A percentile compares a stretch with the other conserved stretches of the same genome.
These are phyloP conservation scores for Aspergillus bombycis DNA, from an alignment of 2,329 filamentous ascomycete species.

Conservation along the genomic window DNA sequence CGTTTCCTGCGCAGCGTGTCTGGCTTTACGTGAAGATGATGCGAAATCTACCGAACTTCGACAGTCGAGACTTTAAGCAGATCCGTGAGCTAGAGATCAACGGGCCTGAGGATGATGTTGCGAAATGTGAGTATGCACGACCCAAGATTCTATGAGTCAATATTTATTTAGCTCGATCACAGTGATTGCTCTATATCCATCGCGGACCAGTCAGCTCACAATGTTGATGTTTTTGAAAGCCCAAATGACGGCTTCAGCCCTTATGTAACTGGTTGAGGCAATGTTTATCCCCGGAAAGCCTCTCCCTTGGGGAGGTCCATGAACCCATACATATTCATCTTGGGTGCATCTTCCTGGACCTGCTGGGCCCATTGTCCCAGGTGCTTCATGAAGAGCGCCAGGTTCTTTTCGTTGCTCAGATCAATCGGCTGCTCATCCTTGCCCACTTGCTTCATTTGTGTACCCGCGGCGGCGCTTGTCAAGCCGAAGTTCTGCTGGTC, in stretches of 20 bases:
- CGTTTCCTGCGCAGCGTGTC: neutral
- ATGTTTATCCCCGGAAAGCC: constrained; percentile 1
- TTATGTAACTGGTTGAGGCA: neutral
- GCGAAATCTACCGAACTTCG: neutral
- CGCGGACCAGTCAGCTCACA: neutral
- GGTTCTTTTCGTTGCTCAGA: constrained; percentile 51
- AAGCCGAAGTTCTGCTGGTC: constrained; percentile 58
- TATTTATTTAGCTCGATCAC: neutral
- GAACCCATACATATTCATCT: constrained; percentile 47
- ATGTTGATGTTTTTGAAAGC: neutral
- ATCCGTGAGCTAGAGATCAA: neutral
- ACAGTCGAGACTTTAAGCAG: neutral
- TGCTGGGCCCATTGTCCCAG: constrained; percentile 48
- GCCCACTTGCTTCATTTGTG: constrained; percentile 57
- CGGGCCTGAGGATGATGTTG: neutral
- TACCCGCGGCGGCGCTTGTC: constrained; percentile 51
- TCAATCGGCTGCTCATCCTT: constrained; percentile 59
- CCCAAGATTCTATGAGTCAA: neutral
- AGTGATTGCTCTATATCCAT: neutral
- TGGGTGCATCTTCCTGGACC: constrained; percentile 42
- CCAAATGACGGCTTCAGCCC: neutral
- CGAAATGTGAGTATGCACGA: neutral
- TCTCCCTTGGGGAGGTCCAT: constrained; percentile 37
- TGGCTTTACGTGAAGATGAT: neutral
- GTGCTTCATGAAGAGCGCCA: constrained; percentile 50